These are phyloP conservation scores for Calvatia gigantea DNA, from an alignment of 768 basidiomycete genomes.

Conservation along the genomic window DNA sequence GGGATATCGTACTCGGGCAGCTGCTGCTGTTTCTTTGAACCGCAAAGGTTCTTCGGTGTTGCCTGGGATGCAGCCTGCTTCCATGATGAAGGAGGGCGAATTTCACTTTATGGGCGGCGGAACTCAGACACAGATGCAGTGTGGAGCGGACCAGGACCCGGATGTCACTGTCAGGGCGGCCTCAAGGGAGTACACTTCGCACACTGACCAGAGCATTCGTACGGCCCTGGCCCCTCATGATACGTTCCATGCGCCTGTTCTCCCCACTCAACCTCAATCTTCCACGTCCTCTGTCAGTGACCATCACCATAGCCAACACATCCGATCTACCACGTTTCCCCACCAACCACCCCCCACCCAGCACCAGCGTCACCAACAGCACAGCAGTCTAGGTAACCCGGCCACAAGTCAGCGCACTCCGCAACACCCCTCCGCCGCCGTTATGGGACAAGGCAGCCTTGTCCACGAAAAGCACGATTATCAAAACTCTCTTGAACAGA, in stretches of 20 bases:
- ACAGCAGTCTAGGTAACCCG: conserved; percentile 45
- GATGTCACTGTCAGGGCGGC: conserved; percentile 10
- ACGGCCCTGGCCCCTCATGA: conserved; percentile 14
- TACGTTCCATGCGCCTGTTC: conserved; percentile 15
- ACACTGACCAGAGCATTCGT: conserved; percentile 2
- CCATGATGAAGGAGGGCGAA: conserved; percentile 25
- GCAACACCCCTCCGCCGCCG: conserved; percentile 27
- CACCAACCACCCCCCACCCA: conserved; percentile 29
- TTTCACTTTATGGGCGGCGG: conserved; percentile 27
- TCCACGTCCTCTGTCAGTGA: conserved; percentile 19
- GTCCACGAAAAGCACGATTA: conserved; percentile 21
- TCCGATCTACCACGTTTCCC: conserved; percentile 44
- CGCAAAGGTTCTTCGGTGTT: conserved; percentile 12
- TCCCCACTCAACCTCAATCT: conserved; percentile 6
- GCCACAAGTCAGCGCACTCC: conserved; percentile 29
- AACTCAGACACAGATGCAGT: conserved; percentile 12
- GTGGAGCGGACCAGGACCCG: conserved; percentile 3
- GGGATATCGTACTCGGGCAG: conserved; percentile 37
- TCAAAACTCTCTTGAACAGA: conserved; percentile 16
- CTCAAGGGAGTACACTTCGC: conserved; percentile 11
- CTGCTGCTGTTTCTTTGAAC: neutral
- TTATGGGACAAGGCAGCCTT: conserved; percentile 19
- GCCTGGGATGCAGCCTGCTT: conserved; percentile 15
- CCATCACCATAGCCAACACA: conserved; percentile 32
- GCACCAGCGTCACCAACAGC: conserved; percentile 39